Percentiles rank a stretch among this genome's conserved stretches.
These are phyloP conservation scores for Limonium bicolor DNA, from an alignment of 148 eudicot species.

Conservation along the genomic window DNA sequence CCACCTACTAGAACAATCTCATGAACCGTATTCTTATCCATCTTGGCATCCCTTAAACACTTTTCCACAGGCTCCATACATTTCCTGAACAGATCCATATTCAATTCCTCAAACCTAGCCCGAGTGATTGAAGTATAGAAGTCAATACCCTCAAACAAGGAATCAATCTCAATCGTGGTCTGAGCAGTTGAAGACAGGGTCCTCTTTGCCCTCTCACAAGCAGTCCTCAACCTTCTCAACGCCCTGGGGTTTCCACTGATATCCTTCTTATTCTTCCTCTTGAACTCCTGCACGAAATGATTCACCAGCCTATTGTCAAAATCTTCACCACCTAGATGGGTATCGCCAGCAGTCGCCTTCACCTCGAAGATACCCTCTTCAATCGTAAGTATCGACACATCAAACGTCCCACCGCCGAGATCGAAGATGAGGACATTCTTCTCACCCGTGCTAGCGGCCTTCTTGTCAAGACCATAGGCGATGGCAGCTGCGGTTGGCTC, in stretches of 20 bases:
- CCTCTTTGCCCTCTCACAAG: conserved; percentile 4
- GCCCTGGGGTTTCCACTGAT: conserved; percentile 7
- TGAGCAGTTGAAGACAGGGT: conserved; percentile 2
- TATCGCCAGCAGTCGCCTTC: conserved; percentile 4
- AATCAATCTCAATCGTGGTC: conserved; percentile 4
- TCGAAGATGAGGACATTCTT: conserved; percentile 6
- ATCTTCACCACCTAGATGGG: conserved; percentile 7
- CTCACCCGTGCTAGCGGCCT: conserved; percentile 5
- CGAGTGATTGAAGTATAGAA: conserved; percentile 5
- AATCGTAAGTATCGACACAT: conserved; percentile 6
- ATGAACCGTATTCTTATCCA: conserved; percentile 3
- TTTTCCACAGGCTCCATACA: conserved; percentile 4
- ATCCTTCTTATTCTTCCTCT: conserved; percentile 7
- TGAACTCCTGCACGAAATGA: conserved; percentile 6
- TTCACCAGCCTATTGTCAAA: conserved; percentile 7
- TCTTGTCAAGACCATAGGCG: conserved; percentile 9
- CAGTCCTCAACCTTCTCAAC: conserved; percentile 1
- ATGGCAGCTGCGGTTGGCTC: conserved; percentile 5
- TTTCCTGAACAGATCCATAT: conserved; percentile 3
- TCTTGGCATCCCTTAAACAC: conserved; percentile 4
- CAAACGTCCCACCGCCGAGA: conserved; percentile 5
- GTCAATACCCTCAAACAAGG: conserved; percentile 3
- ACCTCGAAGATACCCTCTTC: conserved; percentile 9
- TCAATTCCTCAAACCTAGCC: conserved; percentile 5
- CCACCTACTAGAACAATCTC: conserved; percentile 7